phyloP scores from a whole-genome alignment of 1,139 yeast genomes.

The Trichomonascaceae sp. region DNA sequence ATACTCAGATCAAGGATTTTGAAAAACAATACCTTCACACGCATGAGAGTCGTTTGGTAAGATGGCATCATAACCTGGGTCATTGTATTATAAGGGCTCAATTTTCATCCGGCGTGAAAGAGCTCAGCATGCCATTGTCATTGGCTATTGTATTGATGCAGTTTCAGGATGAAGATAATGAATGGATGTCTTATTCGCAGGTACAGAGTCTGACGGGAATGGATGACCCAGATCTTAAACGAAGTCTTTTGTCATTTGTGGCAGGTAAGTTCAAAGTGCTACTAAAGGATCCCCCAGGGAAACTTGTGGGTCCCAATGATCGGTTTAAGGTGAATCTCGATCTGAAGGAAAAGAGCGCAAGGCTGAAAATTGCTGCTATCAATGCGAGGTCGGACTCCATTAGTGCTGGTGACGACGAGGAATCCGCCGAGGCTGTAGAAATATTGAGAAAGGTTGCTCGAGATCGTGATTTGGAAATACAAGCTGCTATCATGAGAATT shows the following conservation, averaged over 20 bases:
- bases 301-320: slow-evolving; percentile 23
- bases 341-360: slow-evolving; percentile 27
- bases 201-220: slow-evolving; percentile 22
- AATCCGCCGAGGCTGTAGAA: slow-evolving; percentile 11
- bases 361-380: slow-evolving; percentile 31
- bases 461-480: slow-evolving; percentile 32
- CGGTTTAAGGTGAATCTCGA: slow-evolving; percentile 28
- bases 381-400: slow-evolving; percentile 15
- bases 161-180: slow-evolving; percentile 23
- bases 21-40: slow-evolving; percentile 21
- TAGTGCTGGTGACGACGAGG: slow-evolving; percentile 1
- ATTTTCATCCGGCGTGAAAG: slow-evolving; percentile 30
- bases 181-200: slow-evolving; percentile 20
- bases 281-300: slow-evolving; percentile 23
- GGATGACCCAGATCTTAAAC: slow-evolving; percentile 19
- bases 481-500: slow-evolving; percentile 34
- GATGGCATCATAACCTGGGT: slow-evolving; percentile 32
- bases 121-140: slow-evolving; percentile 26
- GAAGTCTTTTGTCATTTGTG: slow-evolving; percentile 28
- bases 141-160: slow-evolving; percentile 30
- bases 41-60: slow-evolving; percentile 22
- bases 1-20: slow-evolving; percentile 20
- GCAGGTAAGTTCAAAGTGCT: slow-evolving; percentile 27
- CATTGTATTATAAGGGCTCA: slow-evolving; percentile 29
- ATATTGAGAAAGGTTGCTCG: slow-evolving; percentile 21